phyloP scores from a whole-genome alignment of 257 asterid genomes.

The Petunia secreta region DNA sequence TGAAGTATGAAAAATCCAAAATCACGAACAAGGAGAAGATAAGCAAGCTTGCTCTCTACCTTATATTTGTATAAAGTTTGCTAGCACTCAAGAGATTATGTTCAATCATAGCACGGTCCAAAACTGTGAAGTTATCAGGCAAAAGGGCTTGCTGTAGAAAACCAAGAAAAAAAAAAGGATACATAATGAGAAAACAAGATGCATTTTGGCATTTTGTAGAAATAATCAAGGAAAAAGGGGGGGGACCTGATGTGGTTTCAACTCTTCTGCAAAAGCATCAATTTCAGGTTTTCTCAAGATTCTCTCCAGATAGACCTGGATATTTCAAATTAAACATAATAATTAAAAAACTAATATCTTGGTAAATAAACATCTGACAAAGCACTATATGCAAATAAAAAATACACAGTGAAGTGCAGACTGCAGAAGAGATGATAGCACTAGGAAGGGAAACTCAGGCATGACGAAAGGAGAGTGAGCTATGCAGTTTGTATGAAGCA shows the following conservation, averaged over 20 bases:
- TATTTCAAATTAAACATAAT: slow-evolving; percentile 32
- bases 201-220: slow-evolving; percentile 22
- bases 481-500: slow-evolving; percentile 22
- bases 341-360: not conserved
- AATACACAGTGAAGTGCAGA: slow-evolving; percentile 5
- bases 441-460: not conserved
- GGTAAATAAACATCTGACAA: slow-evolving; percentile 23
- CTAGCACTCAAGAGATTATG: slow-evolving; percentile 97
- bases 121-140: slow-evolving; percentile 93
- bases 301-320: slow-evolving; percentile 93
- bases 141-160: slow-evolving; percentile 72
- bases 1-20: slow-evolving; percentile 26
- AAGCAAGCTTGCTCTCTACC: slow-evolving; percentile 47
- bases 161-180: slow-evolving; percentile 23
- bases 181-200: slow-evolving; percentile 19
- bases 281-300: slow-evolving; percentile 96
- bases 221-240: not conserved
- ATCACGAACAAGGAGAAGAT: slow-evolving; percentile 24
- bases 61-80: slow-evolving; percentile 93
- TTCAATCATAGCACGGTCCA: slow-evolving; percentile 99
- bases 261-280: slow-evolving; percentile 95
- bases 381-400: not conserved
- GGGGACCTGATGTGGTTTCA: slow-evolving; percentile 95
- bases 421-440: slow-evolving; percentile 24
- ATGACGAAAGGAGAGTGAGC: not conserved